Evolutionary conservation across 176 grass and related monocot genomes (phyloP), one percentile per base, ranked within the genome.

Genomic region (Aegilops tauschii): DNA sequence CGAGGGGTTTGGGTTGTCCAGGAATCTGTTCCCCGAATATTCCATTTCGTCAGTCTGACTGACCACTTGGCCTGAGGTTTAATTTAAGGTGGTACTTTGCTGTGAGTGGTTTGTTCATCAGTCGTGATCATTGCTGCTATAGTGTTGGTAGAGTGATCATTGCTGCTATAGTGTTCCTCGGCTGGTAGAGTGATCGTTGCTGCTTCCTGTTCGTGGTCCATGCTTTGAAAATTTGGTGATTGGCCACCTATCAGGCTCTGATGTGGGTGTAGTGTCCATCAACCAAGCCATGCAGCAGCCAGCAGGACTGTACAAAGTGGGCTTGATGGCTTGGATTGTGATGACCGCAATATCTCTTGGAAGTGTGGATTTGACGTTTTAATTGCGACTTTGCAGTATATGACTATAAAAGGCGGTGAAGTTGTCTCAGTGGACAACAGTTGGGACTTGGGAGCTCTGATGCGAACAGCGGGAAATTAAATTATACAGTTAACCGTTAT

Each of bases 71-170:
- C 37, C 21, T 12, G 9, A 49, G 25, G 62, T 68, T 50, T 68
- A 78, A 28, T 50, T 50, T 68, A 78, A 21, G 32, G 1, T 16
- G 12, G 39, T 40, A 4, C n/a, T 73, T 79, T 86, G 40, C 18
- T 82, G 66, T 4, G 5, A 12, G 63, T 36, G 34, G 18, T 80
- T 52, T 84, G 77, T 67, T 30, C 68, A 5, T 44, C 76, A 67
- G 67, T 50, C 85, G 9, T 59, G 29, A 34, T 87, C 25, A 21
- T 76, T 81, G n/a, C 56, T 21, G 66, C 35, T 79, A 8, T 63
- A 12, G 25, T 27, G 8, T 52, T 58, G n/a, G 34, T 87, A 27
- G 11, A 39, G 9, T 59, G 29, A 34, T 87, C 25, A 34, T 76
- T 81, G n/a, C 56, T 21, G 66, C 35, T 74, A 5, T 63, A 12